Evolutionary conservation across 2,329 filamentous ascomycete genomes (phyloP).

Genomic region (Paraconiothyrium sp.): DNA sequence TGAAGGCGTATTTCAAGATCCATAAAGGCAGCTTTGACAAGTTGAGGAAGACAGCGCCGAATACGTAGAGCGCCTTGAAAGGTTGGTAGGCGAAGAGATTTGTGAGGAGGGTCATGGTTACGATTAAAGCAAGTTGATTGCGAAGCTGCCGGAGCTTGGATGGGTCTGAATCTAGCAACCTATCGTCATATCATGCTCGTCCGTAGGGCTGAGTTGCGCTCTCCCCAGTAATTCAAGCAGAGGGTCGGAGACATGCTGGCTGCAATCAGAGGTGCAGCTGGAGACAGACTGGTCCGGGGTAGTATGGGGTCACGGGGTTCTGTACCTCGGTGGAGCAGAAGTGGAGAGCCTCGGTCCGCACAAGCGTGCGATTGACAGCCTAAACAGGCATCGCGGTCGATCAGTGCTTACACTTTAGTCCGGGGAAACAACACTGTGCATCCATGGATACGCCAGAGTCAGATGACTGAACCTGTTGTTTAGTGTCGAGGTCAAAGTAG

Average conservation of each 20-base stretch:
- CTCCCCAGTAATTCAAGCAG: background rate
- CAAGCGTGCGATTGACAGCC: background rate
- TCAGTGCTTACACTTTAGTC: background rate
- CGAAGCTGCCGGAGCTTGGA: background rate
- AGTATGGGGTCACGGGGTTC: background rate
- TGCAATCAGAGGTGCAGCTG: background rate
- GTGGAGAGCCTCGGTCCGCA: conserved; percentile 1
- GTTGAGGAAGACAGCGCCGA: conserved; percentile 48
- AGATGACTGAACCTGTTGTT: background rate
- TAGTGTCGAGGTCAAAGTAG: background rate
- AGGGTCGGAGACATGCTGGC: background rate
- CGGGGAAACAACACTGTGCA: background rate
- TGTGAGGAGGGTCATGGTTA: conserved; percentile 34
- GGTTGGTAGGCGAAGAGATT: conserved; percentile 47
- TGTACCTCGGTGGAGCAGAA: background rate
- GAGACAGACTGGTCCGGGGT: background rate
- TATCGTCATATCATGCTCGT: background rate
- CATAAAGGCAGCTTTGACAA: conserved; percentile 52
- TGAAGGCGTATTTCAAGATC: conserved; percentile 48
- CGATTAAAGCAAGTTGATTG: background rate
- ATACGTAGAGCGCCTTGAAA: conserved; percentile 51
- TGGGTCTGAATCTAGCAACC: background rate
- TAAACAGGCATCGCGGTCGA: background rate
- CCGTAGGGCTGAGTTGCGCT: background rate
- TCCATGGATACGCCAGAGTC: background rate